Conservation (phyloP, 2,329 filamentous ascomycete genomes). For the Helminthosporium solani region DNA sequence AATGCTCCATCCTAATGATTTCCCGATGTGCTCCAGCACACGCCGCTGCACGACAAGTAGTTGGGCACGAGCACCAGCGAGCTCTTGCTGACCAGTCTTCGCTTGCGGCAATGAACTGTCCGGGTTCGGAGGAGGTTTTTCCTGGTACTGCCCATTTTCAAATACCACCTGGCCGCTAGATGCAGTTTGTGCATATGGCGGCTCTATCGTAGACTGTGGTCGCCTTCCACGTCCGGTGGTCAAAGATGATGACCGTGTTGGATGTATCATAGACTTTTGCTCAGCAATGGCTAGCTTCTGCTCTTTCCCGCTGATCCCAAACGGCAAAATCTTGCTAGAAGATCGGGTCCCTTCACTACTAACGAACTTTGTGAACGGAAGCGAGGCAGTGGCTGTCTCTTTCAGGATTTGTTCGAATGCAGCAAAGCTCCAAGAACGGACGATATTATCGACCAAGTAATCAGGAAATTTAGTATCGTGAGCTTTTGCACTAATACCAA, state of each 20-base stretch:
- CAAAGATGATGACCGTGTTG: constrained; percentile 64
- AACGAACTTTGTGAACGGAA: constrained; percentile 58
- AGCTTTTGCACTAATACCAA: constrained; percentile 31
- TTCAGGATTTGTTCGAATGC: constrained; percentile 74
- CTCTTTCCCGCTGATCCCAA: constrained; percentile 54
- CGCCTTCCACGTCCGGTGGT: constrained; percentile 28
- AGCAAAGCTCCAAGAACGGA: constrained; percentile 76
- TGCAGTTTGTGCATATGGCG: constrained; percentile 34
- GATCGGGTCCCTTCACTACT: constrained; percentile 29
- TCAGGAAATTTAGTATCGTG: constrained; percentile 36
- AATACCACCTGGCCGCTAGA: constrained; percentile 38
- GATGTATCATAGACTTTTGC: constrained; percentile 70
- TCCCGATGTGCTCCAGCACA: constrained; percentile 73
- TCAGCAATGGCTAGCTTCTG: constrained; percentile 65
- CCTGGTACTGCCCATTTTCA: constrained; percentile 42
- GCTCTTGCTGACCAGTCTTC: constrained; percentile 69
- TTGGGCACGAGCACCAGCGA: constrained; percentile 81
- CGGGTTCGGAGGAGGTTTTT: constrained; percentile 25
- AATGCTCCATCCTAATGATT: constrained; percentile 70
- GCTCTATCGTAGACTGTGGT: constrained; percentile 26
- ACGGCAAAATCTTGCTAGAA: constrained; percentile 51
- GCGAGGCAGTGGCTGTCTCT: constrained; percentile 68
- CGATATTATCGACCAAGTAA: constrained; percentile 69
- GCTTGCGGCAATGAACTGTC: constrained; percentile 22
- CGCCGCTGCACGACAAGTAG: constrained; percentile 78